phyloP scores from a whole-genome alignment of 2,329 filamentous ascomycete species.

The Cercospora citrullina region DNA sequence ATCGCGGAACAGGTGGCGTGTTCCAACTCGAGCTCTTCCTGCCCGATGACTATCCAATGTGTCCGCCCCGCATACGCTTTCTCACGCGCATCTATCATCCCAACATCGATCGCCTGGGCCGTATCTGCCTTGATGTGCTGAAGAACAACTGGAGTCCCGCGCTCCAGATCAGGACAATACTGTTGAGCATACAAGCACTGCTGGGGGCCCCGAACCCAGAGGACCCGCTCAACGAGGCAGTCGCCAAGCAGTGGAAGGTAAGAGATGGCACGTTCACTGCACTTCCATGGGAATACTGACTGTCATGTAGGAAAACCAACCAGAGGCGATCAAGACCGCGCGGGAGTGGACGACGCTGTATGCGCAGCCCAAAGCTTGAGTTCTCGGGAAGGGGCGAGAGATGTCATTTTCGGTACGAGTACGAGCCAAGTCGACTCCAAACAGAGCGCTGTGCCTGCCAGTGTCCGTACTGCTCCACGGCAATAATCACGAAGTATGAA shows the following conservation, averaged over 20 bases:
- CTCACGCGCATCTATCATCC: constrained; percentile 99
- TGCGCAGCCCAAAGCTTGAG: constrained; percentile 47
- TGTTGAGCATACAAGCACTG: constrained; percentile 96
- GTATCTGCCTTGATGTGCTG: constrained; percentile 94
- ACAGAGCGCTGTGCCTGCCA: background rate
- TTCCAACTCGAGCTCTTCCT: constrained; percentile 98
- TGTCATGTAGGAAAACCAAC: constrained; percentile 70
- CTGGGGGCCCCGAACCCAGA: constrained; percentile 96
- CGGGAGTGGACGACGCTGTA: constrained; percentile 88
- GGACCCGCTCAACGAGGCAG: constrained; percentile 95
- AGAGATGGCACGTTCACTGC: background rate
- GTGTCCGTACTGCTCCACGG: background rate
- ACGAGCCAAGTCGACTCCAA: background rate
- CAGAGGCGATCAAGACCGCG: constrained; percentile 86
- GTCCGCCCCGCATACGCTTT: constrained; percentile 96
- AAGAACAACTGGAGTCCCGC: constrained; percentile 99
- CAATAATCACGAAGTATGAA: constrained; percentile 2
- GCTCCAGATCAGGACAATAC: constrained; percentile 94
- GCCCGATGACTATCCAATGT: constrained; percentile 99
- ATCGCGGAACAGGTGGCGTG: constrained; percentile 61
- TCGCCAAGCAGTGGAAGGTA: constrained; percentile 91
- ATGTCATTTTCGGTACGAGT: background rate
- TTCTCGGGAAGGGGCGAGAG: background rate
- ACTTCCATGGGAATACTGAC: constrained; percentile 14
- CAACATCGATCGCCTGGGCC: constrained; percentile 95